Percentiles rank a stretch among this genome's conserved stretches.
Conservation (phyloP, 208 protist genomes). For the Tetramitus jugosus region DNA sequence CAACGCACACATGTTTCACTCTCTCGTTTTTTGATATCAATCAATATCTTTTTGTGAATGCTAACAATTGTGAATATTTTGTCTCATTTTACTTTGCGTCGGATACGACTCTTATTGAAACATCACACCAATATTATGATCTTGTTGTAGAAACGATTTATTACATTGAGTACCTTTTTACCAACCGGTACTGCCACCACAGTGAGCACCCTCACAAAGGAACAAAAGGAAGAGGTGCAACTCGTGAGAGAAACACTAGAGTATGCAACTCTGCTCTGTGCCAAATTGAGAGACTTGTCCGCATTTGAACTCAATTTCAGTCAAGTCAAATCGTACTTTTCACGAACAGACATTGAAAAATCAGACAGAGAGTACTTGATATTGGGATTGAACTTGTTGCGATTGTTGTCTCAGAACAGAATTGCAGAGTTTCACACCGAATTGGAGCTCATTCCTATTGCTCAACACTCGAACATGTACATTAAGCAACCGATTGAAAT, state of each 20-base stretch:
- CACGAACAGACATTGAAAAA: neutral
- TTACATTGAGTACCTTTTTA: neutral
- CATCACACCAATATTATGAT: too few relatives aligned
- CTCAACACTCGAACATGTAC: slow-evolving; percentile 45
- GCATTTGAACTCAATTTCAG: slow-evolving; percentile 21
- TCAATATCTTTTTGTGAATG: too few relatives aligned
- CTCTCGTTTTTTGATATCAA: too few relatives aligned
- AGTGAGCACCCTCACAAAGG: neutral
- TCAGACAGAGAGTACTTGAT: slow-evolving; percentile 54
- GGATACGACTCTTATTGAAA: too few relatives aligned
- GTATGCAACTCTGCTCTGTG: slow-evolving; percentile 61
- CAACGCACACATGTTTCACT: too few relatives aligned
- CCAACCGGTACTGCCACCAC: too few relatives aligned
- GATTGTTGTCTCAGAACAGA: slow-evolving; percentile 63
- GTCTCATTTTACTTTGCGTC: too few relatives aligned
- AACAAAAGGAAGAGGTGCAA: slow-evolving; percentile 8
- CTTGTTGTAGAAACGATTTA: slow-evolving; percentile 6
- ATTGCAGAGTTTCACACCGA: slow-evolving; percentile 83
- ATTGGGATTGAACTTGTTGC: slow-evolving; percentile 72
- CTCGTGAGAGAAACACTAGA: slow-evolving; percentile 59
- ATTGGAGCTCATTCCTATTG: slow-evolving; percentile 70
- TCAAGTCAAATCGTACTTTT: slow-evolving; percentile 22
- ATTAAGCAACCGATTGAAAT: slow-evolving; percentile 34
- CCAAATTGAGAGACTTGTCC: slow-evolving; percentile 57
- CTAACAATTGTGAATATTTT: too few relatives aligned